Evolutionary conservation across 202 grass and related monocot genomes (phyloP).

Genomic region (Schoenoplectus triqueter): DNA sequence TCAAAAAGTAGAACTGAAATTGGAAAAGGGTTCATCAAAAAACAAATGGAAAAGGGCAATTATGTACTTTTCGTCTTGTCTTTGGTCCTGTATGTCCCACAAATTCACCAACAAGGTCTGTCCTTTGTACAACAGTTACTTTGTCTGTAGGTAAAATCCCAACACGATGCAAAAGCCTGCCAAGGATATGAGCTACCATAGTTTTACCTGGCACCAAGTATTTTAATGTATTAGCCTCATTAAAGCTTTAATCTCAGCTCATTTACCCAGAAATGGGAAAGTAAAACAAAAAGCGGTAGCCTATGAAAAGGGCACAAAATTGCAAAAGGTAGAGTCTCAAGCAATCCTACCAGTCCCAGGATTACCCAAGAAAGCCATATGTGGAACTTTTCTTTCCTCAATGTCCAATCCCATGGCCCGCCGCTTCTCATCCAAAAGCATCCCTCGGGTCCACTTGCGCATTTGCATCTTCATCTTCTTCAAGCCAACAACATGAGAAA

Average conservation of each 20-base stretch:
- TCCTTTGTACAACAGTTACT: conserved; percentile 96
- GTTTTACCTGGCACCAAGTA: conserved; percentile 83
- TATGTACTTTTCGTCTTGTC: conserved; percentile 82
- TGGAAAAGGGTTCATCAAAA: background rate
- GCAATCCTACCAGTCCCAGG: conserved; percentile 80
- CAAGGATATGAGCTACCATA: conserved; percentile 95
- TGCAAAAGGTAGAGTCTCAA: background rate
- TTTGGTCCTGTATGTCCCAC: conserved; percentile 98
- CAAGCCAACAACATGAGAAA: conserved; percentile 85
- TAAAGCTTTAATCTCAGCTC: background rate
- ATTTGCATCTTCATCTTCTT: conserved; percentile 90
- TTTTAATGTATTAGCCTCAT: conserved; percentile 43
- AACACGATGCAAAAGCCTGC: conserved; percentile 83
- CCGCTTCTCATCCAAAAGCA: conserved; percentile 99
- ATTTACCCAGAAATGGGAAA: background rate
- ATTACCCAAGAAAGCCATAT: conserved; percentile 98
- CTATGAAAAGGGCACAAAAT: conserved; percentile 8
- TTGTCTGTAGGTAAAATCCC: conserved; percentile 87
- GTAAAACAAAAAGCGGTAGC: too few species aligned
- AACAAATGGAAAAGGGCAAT: conserved; percentile 7
- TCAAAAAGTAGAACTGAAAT: conserved; percentile 21
- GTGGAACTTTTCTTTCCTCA: conserved; percentile 70
- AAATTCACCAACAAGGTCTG: conserved; percentile 98
- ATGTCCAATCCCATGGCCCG: conserved; percentile 84
- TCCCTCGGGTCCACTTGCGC: conserved; percentile 81